These are phyloP conservation scores for Adenanthera pavonina DNA, from an alignment of 306 rosid genomes.

Conservation along the genomic window DNA sequence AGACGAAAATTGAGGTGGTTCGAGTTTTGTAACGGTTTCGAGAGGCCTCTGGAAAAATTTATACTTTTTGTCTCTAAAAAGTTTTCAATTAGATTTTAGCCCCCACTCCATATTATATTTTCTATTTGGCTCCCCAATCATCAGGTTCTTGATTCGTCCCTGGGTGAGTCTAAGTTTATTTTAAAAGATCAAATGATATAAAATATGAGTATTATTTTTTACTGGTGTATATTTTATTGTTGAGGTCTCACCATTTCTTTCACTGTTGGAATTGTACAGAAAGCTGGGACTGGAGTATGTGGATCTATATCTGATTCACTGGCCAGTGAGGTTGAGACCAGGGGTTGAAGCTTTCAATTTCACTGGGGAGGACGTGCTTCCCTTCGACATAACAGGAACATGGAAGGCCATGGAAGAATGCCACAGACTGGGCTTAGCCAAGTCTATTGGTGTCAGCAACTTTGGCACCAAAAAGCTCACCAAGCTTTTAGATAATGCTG, in stretches of 20 bases:
- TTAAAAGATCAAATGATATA: neutral
- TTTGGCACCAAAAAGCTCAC: constrained; percentile 27
- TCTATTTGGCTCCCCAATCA: no score
- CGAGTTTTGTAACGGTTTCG: neutral
- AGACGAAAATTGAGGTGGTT: neutral
- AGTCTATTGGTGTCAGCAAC: constrained; percentile 56
- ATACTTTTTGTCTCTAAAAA: no score
- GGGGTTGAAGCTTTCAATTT: constrained; percentile 29
- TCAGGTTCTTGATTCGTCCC: no score
- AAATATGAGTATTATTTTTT: neutral
- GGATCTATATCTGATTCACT: constrained; percentile 51
- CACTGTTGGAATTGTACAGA: constrained; percentile 27
- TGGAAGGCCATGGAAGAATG: constrained; percentile 59
- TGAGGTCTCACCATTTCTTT: neutral
- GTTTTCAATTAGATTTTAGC: no score
- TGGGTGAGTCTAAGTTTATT: neutral
- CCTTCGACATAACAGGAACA: constrained; percentile 46
- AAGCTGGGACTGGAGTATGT: constrained; percentile 44
- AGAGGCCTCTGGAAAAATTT: neutral
- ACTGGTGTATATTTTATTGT: neutral
- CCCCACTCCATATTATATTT: no score
- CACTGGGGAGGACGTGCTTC: constrained; percentile 38
- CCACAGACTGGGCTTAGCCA: constrained; percentile 43
- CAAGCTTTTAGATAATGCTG: neutral
- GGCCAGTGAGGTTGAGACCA: constrained; percentile 47